phyloP scores from a whole-genome alignment of 805 yeast species.

The Candida caryicola region DNA sequence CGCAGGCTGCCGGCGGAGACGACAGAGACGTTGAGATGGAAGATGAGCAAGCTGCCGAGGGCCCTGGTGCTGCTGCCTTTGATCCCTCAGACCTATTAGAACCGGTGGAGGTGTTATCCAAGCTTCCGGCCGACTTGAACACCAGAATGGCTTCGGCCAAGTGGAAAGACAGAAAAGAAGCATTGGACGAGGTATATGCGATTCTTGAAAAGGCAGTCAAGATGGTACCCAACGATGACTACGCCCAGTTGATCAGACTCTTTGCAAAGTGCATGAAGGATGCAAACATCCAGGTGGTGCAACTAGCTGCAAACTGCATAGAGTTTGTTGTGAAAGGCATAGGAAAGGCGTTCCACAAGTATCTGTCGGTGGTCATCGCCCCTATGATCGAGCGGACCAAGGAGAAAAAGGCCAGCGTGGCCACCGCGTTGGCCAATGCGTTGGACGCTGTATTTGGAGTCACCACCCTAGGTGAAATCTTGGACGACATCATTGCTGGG shows the following conservation, averaged over 20 bases:
- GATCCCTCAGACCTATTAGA: constrained; percentile 74
- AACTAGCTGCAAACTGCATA: constrained; percentile 67
- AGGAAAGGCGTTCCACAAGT: constrained; percentile 51
- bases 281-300: constrained; percentile 84
- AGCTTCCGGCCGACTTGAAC: constrained; percentile 62
- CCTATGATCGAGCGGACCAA: constrained; percentile 79
- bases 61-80: constrained; percentile 16
- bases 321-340: constrained; percentile 66
- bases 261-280: constrained; percentile 79
- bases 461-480: constrained; percentile 51
- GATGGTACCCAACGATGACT: constrained; percentile 59
- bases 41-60: constrained; percentile 19
- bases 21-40: constrained; percentile 29
- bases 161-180: constrained; percentile 94
- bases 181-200: constrained; percentile 58
- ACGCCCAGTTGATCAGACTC: constrained; percentile 55
- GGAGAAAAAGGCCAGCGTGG: constrained; percentile 79
- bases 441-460: constrained; percentile 59
- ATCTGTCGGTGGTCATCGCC: constrained; percentile 49
- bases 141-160: constrained; percentile 56
- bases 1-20: neutral
- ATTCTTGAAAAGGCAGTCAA: constrained; percentile 53
- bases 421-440: constrained; percentile 66
- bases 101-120: constrained; percentile 63
- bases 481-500: constrained; percentile 57